phyloP scores from a whole-genome alignment of 2,329 filamentous ascomycete genomes.

The Hypocreales sp. region DNA sequence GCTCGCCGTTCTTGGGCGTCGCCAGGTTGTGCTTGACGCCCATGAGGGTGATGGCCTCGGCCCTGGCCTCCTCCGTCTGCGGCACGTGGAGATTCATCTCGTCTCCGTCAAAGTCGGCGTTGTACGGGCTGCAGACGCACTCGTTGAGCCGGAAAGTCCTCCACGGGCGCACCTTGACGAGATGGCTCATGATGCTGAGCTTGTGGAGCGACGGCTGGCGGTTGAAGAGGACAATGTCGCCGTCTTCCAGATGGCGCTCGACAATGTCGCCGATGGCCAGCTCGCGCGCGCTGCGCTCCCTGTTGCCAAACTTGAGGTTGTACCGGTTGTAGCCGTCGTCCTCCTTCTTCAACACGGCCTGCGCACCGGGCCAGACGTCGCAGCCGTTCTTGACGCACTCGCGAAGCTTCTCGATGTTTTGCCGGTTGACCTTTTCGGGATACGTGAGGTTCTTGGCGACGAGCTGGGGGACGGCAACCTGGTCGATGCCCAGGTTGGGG shows the following conservation, averaged over 20 bases:
- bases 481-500: slow-evolving; percentile 82
- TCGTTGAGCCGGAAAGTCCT: slow-evolving; percentile 94
- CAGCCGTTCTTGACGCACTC: slow-evolving; percentile 61
- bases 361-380: slow-evolving; percentile 74
- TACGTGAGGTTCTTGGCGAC: slow-evolving; percentile 97
- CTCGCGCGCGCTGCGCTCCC: slow-evolving; percentile 54
- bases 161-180: slow-evolving; percentile 85
- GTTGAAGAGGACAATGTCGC: slow-evolving; percentile 94
- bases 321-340: slow-evolving; percentile 55
- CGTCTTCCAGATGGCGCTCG: slow-evolving; percentile 87
- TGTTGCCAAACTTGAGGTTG: slow-evolving; percentile 60
- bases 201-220: slow-evolving; percentile 96
- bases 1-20: slow-evolving; percentile 94
- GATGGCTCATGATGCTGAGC: slow-evolving; percentile 93
- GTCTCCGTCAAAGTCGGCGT: slow-evolving; percentile 96
- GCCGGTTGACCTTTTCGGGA: slow-evolving; percentile 70
- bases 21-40: slow-evolving; percentile 93
- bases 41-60: slow-evolving; percentile 93
- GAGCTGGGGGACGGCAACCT: slow-evolving; percentile 79
- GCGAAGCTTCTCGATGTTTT: slow-evolving; percentile 73
- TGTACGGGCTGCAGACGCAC: slow-evolving; percentile 96
- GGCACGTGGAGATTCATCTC: slow-evolving; percentile 99
- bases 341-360: slow-evolving; percentile 60
- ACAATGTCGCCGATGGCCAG: slow-evolving; percentile 77
- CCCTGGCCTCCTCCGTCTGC: slow-evolving; percentile 90